phyloP scores from a whole-genome alignment of 1,139 yeast genomes.

The Yamadazyma dushanensis region DNA sequence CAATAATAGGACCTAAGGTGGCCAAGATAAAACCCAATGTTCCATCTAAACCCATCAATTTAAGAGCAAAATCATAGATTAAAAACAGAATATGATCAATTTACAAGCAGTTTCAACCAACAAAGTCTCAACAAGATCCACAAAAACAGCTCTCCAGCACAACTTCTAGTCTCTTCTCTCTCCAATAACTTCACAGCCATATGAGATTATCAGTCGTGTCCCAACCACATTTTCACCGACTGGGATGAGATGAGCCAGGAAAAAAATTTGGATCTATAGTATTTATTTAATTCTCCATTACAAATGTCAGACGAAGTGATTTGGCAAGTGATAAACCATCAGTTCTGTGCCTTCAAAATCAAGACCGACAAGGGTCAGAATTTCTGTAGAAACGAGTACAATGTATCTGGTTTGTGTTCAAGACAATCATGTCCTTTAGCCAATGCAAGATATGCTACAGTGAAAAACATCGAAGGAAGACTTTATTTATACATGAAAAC shows the following conservation, averaged over 20 bases:
- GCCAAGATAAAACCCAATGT: constrained; percentile 36
- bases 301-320: constrained; percentile 61
- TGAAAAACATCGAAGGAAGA: constrained; percentile 83
- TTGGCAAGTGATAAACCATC: constrained; percentile 90
- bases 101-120: neutral
- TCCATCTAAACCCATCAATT: constrained; percentile 35
- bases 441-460: constrained; percentile 93
- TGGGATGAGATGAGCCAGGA: constrained; percentile 5
- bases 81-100: neutral
- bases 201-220: constrained; percentile 3
- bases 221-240: neutral
- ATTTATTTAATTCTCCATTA: neutral
- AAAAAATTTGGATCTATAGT: constrained; percentile 2
- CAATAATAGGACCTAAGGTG: constrained; percentile 38
- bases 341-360: constrained; percentile 85
- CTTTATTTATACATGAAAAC: constrained; percentile 93
- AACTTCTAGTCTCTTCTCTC: neutral
- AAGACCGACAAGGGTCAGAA: constrained; percentile 78
- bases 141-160: too few relatives aligned
- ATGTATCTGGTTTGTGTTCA: constrained; percentile 86
- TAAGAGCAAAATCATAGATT: constrained; percentile 10
- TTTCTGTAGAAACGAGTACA: constrained; percentile 85
- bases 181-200: constrained; percentile 1
- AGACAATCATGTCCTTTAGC: constrained; percentile 96
- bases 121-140: too few relatives aligned